Evolutionary conservation across 2,329 filamentous ascomycete genomes (phyloP), one percentile per base, ranked within the genome.

Genomic region (Rutstroemia sp.): DNA sequence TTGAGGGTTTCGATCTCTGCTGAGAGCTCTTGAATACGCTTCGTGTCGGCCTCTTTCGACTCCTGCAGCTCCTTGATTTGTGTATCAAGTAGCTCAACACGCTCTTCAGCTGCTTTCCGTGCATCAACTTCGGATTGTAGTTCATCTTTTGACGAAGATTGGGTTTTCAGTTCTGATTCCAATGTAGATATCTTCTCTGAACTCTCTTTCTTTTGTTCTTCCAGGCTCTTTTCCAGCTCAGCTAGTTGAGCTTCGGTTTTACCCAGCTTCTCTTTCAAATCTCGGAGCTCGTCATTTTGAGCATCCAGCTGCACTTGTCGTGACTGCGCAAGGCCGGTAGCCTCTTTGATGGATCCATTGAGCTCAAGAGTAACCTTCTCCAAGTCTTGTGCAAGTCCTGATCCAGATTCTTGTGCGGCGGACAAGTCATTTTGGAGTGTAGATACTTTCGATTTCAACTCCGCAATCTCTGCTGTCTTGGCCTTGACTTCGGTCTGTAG

Each of bases 401-500:
- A 74, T 42, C 81, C 84, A 45, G 86, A 87, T 65, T 94, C 87
- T 62, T 88, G 83, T 9, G 84, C 83, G 12, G 83, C 80, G 2
- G 81, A 79, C 4, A 96, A 76, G 63, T 95, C 88, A 3, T 80
- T 76, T 70, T 86, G 84, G 21, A 96, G 74, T 1, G 74, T 77
- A 19, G 80, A 76, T 27, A 95, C 82, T 64, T 94, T 83, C 3
- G 76, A 72, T 62, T 86, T 85, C 14, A 97, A 80, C 47, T 78
- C 79, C 52, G 83, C 80, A 39, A 94, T 83, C 70, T 92, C 85
- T 44, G 82, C 80, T 10, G 85, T 76, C 65, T 87, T 88, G 56
- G 84, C 80, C 51, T 84, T 78, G 3, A 94, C 71, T 63, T 94
- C 87, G 1, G 81, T 78, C 66, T 95, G 87, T n/a, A 96, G 73